phyloP scores from a whole-genome alignment of 1,284 basidiomycete genomes.

The Termitomyces sp. region DNA sequence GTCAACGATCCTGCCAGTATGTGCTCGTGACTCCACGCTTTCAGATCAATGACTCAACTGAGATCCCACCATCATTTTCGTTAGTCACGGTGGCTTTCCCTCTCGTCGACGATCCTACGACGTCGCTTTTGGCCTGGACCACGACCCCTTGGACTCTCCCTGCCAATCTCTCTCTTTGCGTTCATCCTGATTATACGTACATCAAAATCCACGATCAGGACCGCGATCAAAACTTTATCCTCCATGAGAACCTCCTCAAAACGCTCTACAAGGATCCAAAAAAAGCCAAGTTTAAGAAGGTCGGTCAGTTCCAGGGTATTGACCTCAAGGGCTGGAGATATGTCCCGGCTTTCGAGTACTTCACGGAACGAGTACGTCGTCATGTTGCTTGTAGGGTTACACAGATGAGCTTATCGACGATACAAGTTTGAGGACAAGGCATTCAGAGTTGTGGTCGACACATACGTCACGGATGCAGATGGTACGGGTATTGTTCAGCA shows the following conservation, averaged over 20 bases:
- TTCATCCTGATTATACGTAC: constrained; percentile 94
- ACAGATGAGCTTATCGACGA: background rate
- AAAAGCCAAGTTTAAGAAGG: constrained; percentile 94
- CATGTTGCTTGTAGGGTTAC: background rate
- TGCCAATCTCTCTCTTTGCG: constrained; percentile 92
- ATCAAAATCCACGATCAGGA: constrained; percentile 96
- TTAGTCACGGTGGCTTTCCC: constrained; percentile 92
- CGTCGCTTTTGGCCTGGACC: constrained; percentile 95
- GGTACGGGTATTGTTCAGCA: constrained; percentile 99
- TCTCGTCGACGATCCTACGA: constrained; percentile 87
- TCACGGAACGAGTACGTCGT: constrained; percentile 75
- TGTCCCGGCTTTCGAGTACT: constrained; percentile 95
- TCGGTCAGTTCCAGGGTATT: constrained; percentile 80
- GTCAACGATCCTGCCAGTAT: constrained; percentile 89
- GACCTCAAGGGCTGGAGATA: constrained; percentile 98
- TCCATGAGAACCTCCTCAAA: constrained; percentile 84
- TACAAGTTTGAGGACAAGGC: constrained; percentile 84
- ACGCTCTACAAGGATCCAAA: constrained; percentile 98
- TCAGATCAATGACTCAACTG: background rate
- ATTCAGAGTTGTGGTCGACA: constrained; percentile 87
- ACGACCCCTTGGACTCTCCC: constrained; percentile 99
- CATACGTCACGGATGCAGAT: constrained; percentile 90
- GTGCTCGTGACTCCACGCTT: constrained; percentile 18
- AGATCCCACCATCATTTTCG: background rate
- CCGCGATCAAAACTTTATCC: constrained; percentile 85